Evolutionary conservation across 2,329 filamentous ascomycete genomes (phyloP).

Genomic region (Cladosporium oxysporum): DNA sequence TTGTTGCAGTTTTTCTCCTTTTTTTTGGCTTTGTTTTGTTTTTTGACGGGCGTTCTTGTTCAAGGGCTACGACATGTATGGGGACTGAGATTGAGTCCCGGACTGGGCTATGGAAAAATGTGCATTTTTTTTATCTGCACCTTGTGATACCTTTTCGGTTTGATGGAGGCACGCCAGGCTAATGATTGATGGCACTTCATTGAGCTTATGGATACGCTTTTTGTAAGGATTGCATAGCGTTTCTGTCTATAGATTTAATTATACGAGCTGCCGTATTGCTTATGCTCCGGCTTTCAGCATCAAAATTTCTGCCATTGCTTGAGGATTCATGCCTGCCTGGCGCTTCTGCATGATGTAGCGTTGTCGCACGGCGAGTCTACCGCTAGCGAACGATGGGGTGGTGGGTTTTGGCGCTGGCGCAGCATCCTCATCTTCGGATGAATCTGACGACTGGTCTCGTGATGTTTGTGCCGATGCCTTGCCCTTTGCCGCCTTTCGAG

Average conservation of each 20-base stretch:
- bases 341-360: constrained; percentile 88
- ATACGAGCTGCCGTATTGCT: background rate
- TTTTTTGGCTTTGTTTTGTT: background rate
- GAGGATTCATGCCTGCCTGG: constrained; percentile 76
- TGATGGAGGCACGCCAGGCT: background rate
- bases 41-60: background rate
- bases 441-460: constrained; percentile 23
- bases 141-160: background rate
- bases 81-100: background rate
- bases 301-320: constrained; percentile 82
- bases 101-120: background rate
- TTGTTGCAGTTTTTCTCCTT: background rate
- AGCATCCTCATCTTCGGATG: constrained; percentile 29
- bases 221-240: background rate
- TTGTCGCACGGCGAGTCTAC: constrained; percentile 71
- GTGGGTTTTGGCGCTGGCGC: constrained; percentile 33
- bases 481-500: constrained; percentile 17
- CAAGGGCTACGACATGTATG: background rate
- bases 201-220: background rate
- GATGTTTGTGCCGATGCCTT: constrained; percentile 15
- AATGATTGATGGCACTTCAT: background rate
- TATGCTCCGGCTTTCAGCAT: constrained; percentile 59
- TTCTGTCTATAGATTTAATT: constrained; percentile 7
- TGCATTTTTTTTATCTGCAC: background rate
- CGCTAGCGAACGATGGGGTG: constrained; percentile 27